Percentiles rank a stretch among this genome's conserved stretches.
phyloP scores from a whole-genome alignment of 331 rosid genomes.

The Prunus yedoensis region DNA sequence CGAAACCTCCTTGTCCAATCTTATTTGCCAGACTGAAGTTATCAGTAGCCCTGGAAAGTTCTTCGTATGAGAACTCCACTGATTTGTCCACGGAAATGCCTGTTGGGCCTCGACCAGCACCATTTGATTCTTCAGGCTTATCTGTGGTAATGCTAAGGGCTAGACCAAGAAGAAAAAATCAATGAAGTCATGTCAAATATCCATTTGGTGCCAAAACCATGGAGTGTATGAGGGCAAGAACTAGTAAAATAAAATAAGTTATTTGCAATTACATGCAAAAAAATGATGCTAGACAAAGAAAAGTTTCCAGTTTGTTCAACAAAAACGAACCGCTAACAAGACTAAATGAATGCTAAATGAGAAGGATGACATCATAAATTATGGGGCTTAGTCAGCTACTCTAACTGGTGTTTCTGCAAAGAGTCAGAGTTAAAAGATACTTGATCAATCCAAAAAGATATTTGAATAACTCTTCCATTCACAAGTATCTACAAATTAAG shows the following conservation, averaged over 20 bases:
- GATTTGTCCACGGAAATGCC: slow-evolving; percentile 85
- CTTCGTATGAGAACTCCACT: slow-evolving; percentile 81
- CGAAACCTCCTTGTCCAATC: slow-evolving; percentile 98
- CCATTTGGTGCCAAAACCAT: neutral
- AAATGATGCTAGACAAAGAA: neutral
- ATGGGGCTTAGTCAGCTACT: neutral
- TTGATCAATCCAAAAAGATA: neutral
- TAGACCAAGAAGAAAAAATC: slow-evolving; percentile 37
- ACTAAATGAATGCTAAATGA: neutral
- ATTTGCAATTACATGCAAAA: neutral
- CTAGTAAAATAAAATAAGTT: neutral
- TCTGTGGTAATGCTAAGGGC: slow-evolving; percentile 30
- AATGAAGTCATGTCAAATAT: neutral
- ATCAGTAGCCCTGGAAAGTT: slow-evolving; percentile 75
- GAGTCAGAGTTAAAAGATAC: neutral
- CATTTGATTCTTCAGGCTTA: slow-evolving; percentile 38
- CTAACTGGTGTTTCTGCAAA: neutral
- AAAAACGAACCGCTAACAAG: neutral
- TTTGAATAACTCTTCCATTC: neutral
- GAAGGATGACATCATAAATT: slow-evolving; percentile 6
- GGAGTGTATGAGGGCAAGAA: neutral
- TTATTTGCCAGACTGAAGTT: slow-evolving; percentile 71
- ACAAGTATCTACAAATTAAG: neutral
- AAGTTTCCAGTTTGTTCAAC: neutral
- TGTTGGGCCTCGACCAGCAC: slow-evolving; percentile 37